A percentile compares a stretch with the other conserved stretches of the same genome.
Evolutionary conservation across 2,329 filamentous ascomycete species (phyloP).

Genomic region (Monilinia fructicola): DNA sequence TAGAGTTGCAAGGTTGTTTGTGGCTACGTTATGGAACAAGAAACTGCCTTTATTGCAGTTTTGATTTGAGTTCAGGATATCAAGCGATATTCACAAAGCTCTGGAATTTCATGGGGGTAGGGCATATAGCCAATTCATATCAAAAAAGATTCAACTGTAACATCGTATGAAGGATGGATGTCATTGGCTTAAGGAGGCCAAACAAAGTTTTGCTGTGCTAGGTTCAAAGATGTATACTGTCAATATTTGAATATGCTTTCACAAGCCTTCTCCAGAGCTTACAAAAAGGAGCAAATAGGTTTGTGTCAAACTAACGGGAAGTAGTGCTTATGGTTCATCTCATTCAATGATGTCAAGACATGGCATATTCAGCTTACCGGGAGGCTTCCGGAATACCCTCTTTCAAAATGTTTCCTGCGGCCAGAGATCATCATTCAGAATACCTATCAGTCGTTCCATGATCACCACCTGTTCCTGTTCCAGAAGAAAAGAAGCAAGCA

Average conservation of each 20-base stretch:
- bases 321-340: not conserved
- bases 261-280: not conserved
- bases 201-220: not conserved
- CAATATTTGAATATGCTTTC: not conserved
- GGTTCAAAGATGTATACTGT: not conserved
- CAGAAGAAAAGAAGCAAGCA: not conserved
- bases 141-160: not conserved
- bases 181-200: not conserved
- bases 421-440: not conserved
- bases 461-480: constrained; percentile 1
- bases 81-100: constrained; percentile 3
- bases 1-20: too few species aligned
- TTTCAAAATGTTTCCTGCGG: constrained; percentile 10
- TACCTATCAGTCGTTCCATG: not conserved
- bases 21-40: not conserved
- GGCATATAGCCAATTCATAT: not conserved
- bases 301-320: constrained; percentile 2
- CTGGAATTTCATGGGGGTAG: not conserved
- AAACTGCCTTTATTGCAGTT: not conserved
- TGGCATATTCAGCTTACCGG: constrained; percentile 23
- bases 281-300: not conserved
- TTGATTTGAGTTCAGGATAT: not conserved
- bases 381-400: constrained; percentile 23
- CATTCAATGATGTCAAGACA: constrained; percentile 15
- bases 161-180: not conserved